phyloP scores from a whole-genome alignment of 805 yeast genomes.

The Candida methanosorbosa region DNA sequence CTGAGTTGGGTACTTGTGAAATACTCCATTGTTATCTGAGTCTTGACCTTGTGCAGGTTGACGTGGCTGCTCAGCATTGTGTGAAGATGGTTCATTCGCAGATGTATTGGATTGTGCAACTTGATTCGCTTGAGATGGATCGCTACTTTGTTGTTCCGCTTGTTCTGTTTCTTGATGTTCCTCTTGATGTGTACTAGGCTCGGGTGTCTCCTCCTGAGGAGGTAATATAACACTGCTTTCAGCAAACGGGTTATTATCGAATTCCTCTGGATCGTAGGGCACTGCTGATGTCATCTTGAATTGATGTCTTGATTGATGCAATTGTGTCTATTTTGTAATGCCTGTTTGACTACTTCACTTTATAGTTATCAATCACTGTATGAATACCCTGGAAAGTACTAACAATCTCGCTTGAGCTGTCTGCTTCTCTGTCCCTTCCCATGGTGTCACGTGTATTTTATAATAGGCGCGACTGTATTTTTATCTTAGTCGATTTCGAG shows the following conservation, averaged over 20 bases:
- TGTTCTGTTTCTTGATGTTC: constrained; percentile 4
- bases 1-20: constrained; percentile 24
- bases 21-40: constrained; percentile 9
- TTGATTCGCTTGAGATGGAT: too few species aligned
- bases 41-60: constrained; percentile 1
- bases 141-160: neutral
- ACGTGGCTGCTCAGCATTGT: constrained; percentile 2
- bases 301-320: too few species aligned
- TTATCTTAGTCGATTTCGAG: neutral
- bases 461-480: neutral
- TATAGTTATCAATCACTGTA: too few species aligned
- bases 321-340: too few species aligned
- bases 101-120: neutral
- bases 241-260: constrained; percentile 56
- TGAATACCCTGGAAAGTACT: too few species aligned
- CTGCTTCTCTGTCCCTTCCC: too few species aligned
- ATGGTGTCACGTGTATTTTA: too few species aligned
- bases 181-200: constrained; percentile 1
- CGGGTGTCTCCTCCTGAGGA: constrained; percentile 3
- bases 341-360: too few species aligned
- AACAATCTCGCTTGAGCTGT: too few species aligned
- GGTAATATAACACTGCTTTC: constrained; percentile 27
- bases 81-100: neutral
- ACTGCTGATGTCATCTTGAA: constrained; percentile 27
- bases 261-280: constrained; percentile 39